Evolutionary conservation across 129 eudicot species (phyloP).

Genomic region (Centella asiatica): DNA sequence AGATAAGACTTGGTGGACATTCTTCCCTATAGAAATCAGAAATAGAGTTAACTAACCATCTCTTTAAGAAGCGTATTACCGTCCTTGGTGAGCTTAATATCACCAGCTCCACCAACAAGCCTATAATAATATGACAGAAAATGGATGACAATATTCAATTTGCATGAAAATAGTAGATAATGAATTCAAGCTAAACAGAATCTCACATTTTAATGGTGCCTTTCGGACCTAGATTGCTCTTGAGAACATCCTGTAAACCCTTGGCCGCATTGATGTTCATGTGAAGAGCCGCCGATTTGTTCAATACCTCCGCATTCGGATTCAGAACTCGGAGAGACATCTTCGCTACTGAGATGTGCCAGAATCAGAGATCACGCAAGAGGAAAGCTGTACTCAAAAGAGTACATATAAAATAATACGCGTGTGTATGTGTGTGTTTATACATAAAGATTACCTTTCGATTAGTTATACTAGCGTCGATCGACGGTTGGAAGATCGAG

Average conservation of each 20-base stretch:
- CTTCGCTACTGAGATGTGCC: slow-evolving; percentile 14
- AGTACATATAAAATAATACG: neutral
- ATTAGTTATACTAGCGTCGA: neutral
- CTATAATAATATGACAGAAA: slow-evolving; percentile 21
- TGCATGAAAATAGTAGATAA: neutral
- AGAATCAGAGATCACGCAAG: neutral
- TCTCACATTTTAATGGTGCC: slow-evolving; percentile 83
- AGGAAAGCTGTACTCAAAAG: neutral
- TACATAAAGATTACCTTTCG: neutral
- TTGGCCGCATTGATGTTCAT: slow-evolving; percentile 95
- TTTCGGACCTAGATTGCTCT: slow-evolving; percentile 88
- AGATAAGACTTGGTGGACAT: too few relatives aligned
- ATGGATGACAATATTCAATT: neutral
- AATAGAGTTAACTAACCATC: slow-evolving; percentile 52
- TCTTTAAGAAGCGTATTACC: slow-evolving; percentile 88
- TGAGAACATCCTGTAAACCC: slow-evolving; percentile 89
- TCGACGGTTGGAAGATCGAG: slow-evolving; percentile 14
- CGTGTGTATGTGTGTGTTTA: neutral
- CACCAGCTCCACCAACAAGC: slow-evolving; percentile 99
- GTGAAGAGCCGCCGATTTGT: slow-evolving; percentile 92
- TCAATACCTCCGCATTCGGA: slow-evolving; percentile 87
- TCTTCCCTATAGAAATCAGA: too few relatives aligned
- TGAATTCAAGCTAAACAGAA: neutral
- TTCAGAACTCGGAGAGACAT: slow-evolving; percentile 77
- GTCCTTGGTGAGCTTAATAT: slow-evolving; percentile 87